Evolutionary conservation across 163 green algal species (phyloP), one percentile per base, ranked within the genome.

Genomic region (Picocystis sp.): DNA sequence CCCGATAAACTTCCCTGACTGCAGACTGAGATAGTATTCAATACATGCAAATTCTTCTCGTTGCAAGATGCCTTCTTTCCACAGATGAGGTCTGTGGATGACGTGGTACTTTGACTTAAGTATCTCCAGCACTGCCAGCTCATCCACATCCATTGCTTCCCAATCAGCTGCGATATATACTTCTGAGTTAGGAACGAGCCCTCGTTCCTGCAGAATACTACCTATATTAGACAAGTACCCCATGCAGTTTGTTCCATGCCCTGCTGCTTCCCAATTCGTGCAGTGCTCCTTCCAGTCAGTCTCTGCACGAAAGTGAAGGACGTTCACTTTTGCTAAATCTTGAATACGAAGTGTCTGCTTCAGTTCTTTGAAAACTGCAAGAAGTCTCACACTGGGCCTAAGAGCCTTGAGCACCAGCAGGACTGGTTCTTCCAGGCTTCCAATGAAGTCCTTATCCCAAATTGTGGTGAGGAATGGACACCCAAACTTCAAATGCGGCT

Each of bases 231-330:
- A 48, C 0, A 65, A 74, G 61, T 77, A 64, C 55, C 59, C 69
- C 50, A 60, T 62, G 64, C 71, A 79, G 59, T 79, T 76, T 50
- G 71, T 54, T 1, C 62, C 50, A 2, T 71, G 50, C 1, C 42
- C 19, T 11, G 62, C 46, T 1, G 21, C 25, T 13, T n/a, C 29
- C 52, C 55, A 53, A 42, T 35, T 22, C 47, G 58, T 50, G 56
- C 69, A 77, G 24, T 74, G 65, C 17, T 50, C 35, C 47, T 66
- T 33, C 71, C 71, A 79, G 48, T 79, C 71, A 10, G 53, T 53
- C 58, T 79, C 71, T 9, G 67, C 52, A 2, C 71, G 56, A 48
- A 79, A 43, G 47, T 79, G 67, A 49, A 79, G 25, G 11, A 69
- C 60, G 47, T 76, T 3, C 3, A 38, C 3, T 11, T 38, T 38